Evolutionary conservation across 768 basidiomycete species (phyloP).

Genomic region (Russula abietina): DNA sequence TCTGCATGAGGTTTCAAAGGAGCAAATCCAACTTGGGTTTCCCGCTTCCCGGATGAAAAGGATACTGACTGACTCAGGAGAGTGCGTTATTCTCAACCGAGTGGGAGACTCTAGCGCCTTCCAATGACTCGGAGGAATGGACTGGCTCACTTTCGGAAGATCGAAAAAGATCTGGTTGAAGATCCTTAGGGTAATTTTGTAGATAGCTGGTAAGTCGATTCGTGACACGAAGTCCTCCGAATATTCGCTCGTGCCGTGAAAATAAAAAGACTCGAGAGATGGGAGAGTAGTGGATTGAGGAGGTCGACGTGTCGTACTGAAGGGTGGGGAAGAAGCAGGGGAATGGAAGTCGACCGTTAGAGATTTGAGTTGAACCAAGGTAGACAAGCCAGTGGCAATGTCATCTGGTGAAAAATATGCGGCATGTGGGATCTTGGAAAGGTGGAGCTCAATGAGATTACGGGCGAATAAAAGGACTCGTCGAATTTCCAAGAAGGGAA

Average conservation of each 20-base stretch:
- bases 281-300: background rate
- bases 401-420: background rate
- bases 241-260: conserved; percentile 3
- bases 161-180: background rate
- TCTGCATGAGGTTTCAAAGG: background rate
- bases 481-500: background rate
- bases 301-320: background rate
- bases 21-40: background rate
- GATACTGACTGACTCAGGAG: background rate
- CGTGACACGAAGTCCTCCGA: conserved; percentile 1
- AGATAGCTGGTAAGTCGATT: background rate
- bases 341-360: background rate
- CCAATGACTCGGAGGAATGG: background rate
- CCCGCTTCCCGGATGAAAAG: background rate
- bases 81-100: background rate
- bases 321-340: too few species aligned
- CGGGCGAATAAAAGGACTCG: background rate
- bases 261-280: background rate
- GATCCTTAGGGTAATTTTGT: background rate
- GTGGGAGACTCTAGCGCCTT: background rate
- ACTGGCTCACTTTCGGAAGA: background rate
- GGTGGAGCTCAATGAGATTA: background rate
- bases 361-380: background rate
- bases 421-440: background rate
- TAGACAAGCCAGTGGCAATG: background rate